Percentiles rank a stretch among this genome's conserved stretches.
Conservation (phyloP, 2,329 filamentous ascomycete genomes). For the Acephala macrosclerotiorum region DNA sequence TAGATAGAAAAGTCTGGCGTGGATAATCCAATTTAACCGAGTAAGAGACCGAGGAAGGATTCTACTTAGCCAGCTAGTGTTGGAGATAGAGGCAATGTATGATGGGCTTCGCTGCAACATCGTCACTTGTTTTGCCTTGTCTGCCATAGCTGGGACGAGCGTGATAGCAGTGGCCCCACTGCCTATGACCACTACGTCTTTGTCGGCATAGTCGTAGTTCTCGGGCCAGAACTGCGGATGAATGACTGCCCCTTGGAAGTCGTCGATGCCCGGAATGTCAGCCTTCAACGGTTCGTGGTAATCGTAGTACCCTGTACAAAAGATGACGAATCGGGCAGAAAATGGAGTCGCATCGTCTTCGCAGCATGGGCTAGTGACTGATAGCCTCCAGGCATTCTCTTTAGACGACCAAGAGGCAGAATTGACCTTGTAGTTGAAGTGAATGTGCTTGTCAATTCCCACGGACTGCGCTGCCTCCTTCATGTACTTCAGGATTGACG, state of each 20-base stretch:
- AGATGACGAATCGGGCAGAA: conserved; percentile 59
- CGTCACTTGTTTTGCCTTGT: conserved; percentile 71
- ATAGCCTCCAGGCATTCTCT: conserved; percentile 60
- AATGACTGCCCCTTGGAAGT: conserved; percentile 65
- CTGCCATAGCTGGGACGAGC: conserved; percentile 72
- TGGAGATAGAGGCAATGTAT: conserved; percentile 67
- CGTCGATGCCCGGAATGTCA: conserved; percentile 63
- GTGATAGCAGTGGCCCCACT: conserved; percentile 80
- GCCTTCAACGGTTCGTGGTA: conserved; percentile 62
- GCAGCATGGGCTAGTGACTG: conserved; percentile 47
- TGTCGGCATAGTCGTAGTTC: conserved; percentile 67
- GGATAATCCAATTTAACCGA: too few species aligned
- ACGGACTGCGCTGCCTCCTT: conserved; percentile 55
- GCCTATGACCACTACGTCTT: conserved; percentile 54
- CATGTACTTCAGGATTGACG: conserved; percentile 62
- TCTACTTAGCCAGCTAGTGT: conserved; percentile 47
- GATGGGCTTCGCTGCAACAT: conserved; percentile 83
- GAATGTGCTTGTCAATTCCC: conserved; percentile 63
- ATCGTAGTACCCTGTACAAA: conserved; percentile 71
- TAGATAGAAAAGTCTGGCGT: too few species aligned
- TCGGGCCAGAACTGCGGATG: conserved; percentile 81
- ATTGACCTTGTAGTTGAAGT: conserved; percentile 56
- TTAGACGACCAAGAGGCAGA: conserved; percentile 61
- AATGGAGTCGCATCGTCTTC: conserved; percentile 41
- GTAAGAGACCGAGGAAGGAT: conserved; percentile 54